Percentiles rank a stretch among this genome's conserved stretches.
Evolutionary conservation across 2,329 filamentous ascomycete species (phyloP).

Genomic region (Hortaea sp.): DNA sequence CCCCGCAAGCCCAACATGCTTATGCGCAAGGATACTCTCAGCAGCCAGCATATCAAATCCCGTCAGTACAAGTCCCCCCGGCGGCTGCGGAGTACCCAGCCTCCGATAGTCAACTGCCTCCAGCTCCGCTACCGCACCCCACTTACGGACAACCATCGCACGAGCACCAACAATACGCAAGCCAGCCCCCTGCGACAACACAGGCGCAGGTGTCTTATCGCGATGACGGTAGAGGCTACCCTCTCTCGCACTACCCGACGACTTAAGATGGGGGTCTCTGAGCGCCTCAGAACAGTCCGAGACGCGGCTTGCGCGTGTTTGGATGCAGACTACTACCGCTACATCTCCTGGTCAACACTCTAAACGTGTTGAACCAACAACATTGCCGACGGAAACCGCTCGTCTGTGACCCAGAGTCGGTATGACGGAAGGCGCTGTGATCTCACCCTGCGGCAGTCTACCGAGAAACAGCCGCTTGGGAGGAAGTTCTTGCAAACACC

Average conservation of each 20-base stretch:
- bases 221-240: constrained; percentile 15
- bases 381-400: no score
- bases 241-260: constrained; percentile 16
- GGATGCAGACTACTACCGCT: no score
- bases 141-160: constrained; percentile 11
- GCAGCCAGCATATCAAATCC: constrained; percentile 11
- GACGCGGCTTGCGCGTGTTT: no score
- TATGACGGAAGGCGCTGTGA: no score
- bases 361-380: no score
- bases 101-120: constrained; percentile 18
- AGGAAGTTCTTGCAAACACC: no score
- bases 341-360: no score
- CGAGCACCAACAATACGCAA: constrained; percentile 13
- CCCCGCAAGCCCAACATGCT: not conserved
- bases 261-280: constrained; percentile 2
- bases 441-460: no score
- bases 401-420: no score
- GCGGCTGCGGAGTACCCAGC: constrained; percentile 11
- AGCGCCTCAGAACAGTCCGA: no score
- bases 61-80: constrained; percentile 12
- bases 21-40: constrained; percentile 12
- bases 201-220: constrained; percentile 11
- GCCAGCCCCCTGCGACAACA: constrained; percentile 3
- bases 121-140: constrained; percentile 13
- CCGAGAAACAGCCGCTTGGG: no score